Evolutionary conservation across 2,329 filamentous ascomycete species (phyloP).

Genomic region (Epichloe sp.): DNA sequence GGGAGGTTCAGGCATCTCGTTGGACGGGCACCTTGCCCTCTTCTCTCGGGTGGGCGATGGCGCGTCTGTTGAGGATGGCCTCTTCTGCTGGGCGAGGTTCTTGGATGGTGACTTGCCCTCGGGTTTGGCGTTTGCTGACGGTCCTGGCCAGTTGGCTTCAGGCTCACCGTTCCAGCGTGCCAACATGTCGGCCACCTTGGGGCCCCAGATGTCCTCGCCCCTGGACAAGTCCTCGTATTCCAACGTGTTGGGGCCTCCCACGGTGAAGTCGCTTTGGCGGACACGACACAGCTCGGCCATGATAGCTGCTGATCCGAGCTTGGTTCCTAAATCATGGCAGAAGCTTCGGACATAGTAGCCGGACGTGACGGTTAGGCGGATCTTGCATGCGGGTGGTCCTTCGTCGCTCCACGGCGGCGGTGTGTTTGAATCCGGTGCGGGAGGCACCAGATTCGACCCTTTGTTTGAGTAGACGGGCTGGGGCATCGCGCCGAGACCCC

Average conservation of each 20-base stretch:
- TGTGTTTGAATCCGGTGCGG: conserved; percentile 30
- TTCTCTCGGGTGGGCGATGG: conserved; percentile 14
- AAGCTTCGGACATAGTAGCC: conserved; percentile 95
- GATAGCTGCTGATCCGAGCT: conserved; percentile 65
- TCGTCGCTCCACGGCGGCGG: conserved; percentile 46
- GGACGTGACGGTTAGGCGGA: conserved; percentile 85
- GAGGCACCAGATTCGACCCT: conserved; percentile 41
- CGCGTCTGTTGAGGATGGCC: not conserved
- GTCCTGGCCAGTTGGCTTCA: conserved; percentile 13
- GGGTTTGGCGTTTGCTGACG: conserved; percentile 7
- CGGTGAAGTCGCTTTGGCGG: conserved; percentile 66
- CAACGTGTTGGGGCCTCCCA: conserved; percentile 58
- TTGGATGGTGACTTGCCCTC: conserved; percentile 8
- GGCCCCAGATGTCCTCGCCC: conserved; percentile 75
- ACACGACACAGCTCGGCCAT: conserved; percentile 78
- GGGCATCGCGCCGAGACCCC: conserved; percentile 42
- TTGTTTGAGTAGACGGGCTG: conserved; percentile 24
- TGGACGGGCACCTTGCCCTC: conserved; percentile 17
- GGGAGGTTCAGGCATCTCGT: conserved; percentile 12
- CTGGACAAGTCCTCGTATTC: conserved; percentile 65
- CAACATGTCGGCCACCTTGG: conserved; percentile 46
- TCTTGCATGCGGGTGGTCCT: conserved; percentile 61
- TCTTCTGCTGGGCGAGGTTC: conserved; percentile 5
- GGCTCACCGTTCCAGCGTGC: conserved; percentile 27
- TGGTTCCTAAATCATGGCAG: conserved; percentile 79